Evolutionary conservation across 1,284 basidiomycete genomes (phyloP).

Genomic region (Sporisorium scitamineum): DNA sequence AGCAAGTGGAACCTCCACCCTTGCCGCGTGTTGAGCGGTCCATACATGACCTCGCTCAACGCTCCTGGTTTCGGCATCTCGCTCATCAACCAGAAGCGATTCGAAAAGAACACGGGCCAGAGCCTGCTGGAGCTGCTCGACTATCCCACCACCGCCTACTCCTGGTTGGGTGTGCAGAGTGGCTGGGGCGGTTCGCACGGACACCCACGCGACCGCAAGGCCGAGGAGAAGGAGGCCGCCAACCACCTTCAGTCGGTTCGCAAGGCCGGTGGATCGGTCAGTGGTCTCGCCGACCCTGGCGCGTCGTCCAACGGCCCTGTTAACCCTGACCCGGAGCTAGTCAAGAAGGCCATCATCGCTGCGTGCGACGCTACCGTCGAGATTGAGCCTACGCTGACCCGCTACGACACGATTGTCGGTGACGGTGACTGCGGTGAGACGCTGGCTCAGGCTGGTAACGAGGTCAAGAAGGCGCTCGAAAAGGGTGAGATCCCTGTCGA

Average conservation of each 20-base stretch:
- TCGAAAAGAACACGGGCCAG: slow-evolving; percentile 65
- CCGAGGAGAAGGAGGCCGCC: slow-evolving; percentile 61
- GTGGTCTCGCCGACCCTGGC: slow-evolving; percentile 54
- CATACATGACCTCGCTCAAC: slow-evolving; percentile 73
- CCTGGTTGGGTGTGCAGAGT: slow-evolving; percentile 70
- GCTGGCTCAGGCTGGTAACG: slow-evolving; percentile 59
- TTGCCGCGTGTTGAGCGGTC: slow-evolving; percentile 70
- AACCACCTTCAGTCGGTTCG: slow-evolving; percentile 55
- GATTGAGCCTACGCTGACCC: slow-evolving; percentile 71
- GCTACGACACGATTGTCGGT: slow-evolving; percentile 71
- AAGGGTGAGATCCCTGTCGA: slow-evolving; percentile 60
- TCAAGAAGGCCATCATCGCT: slow-evolving; percentile 65
- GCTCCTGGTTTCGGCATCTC: slow-evolving; percentile 72
- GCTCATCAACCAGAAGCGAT: slow-evolving; percentile 71
- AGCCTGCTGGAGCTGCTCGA: slow-evolving; percentile 71
- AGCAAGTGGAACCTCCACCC: slow-evolving; percentile 68
- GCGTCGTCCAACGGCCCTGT: slow-evolving; percentile 55
- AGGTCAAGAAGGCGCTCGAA: slow-evolving; percentile 61
- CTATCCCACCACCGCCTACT: slow-evolving; percentile 70
- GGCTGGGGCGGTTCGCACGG: slow-evolving; percentile 61
- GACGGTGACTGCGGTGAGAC: slow-evolving; percentile 69
- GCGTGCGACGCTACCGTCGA: slow-evolving; percentile 70
- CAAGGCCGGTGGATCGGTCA: slow-evolving; percentile 62
- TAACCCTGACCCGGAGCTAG: slow-evolving; percentile 58
- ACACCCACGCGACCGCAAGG: slow-evolving; percentile 61